Evolutionary conservation across 768 basidiomycete genomes (phyloP).

Genomic region (Symmetrospora coprosmae): DNA sequence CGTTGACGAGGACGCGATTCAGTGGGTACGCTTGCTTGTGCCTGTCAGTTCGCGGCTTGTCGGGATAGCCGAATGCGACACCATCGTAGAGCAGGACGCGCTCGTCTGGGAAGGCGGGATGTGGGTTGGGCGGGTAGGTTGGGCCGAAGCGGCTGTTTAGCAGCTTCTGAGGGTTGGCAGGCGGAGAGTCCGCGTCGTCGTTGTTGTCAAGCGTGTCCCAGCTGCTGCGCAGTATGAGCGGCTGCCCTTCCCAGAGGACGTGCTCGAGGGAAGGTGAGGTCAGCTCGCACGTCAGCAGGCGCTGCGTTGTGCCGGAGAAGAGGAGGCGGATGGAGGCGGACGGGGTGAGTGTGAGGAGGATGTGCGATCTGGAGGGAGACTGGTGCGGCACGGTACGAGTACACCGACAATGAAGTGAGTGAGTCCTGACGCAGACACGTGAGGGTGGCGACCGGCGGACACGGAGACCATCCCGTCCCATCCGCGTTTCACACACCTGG

Average conservation of each 20-base stretch:
- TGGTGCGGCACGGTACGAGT: too few relatives aligned
- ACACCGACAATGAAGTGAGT: too few relatives aligned
- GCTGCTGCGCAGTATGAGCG: background rate
- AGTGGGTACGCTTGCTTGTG: too few relatives aligned
- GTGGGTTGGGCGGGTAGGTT: slow-evolving; percentile 19
- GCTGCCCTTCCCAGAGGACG: slow-evolving; percentile 1
- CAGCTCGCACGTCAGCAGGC: background rate
- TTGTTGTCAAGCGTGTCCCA: background rate
- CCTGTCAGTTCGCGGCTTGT: too few relatives aligned
- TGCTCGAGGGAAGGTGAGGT: background rate
- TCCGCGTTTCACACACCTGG: too few relatives aligned
- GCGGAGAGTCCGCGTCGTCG: slow-evolving; percentile 19
- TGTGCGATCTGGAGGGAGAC: too few relatives aligned
- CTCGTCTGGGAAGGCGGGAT: slow-evolving; percentile 7
- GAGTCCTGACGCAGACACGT: too few relatives aligned
- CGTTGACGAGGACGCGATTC: too few relatives aligned
- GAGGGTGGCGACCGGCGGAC: too few relatives aligned
- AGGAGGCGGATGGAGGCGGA: background rate
- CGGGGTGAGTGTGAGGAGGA: background rate
- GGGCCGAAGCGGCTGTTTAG: slow-evolving; percentile 9
- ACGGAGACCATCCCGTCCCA: too few relatives aligned
- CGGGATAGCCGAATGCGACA: slow-evolving; percentile 31
- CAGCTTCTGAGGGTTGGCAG: background rate
- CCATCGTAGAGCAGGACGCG: slow-evolving; percentile 35
- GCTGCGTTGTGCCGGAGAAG: background rate